Evolutionary conservation across 140 eudicot species (phyloP).

Genomic region (Bidens hawaiensis): DNA sequence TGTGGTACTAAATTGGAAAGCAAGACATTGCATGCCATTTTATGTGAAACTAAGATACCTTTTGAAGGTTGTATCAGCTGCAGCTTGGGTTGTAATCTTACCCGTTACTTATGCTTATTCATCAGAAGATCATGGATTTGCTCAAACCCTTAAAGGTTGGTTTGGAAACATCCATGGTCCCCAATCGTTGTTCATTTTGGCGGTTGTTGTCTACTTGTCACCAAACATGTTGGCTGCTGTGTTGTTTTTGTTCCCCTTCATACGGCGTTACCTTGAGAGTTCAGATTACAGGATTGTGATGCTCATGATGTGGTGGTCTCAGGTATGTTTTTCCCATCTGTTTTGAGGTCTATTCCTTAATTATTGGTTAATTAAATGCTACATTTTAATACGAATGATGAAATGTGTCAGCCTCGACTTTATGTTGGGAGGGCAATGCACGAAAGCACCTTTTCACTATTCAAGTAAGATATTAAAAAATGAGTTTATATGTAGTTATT

Average conservation of each 20-base stretch:
- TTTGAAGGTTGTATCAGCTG: slow-evolving; percentile 75
- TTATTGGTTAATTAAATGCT: slow-evolving; percentile 3
- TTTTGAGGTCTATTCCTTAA: neutral
- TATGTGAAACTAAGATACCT: slow-evolving; percentile 78
- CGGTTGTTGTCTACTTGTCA: slow-evolving; percentile 76
- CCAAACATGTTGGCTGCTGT: slow-evolving; percentile 80
- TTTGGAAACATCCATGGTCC: slow-evolving; percentile 62
- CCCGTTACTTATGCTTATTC: slow-evolving; percentile 89
- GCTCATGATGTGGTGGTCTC: slow-evolving; percentile 99
- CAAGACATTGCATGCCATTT: slow-evolving; percentile 75
- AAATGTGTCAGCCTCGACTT: slow-evolving; percentile 72
- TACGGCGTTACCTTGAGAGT: slow-evolving; percentile 78
- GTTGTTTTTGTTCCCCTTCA: slow-evolving; percentile 73
- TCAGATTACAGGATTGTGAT: slow-evolving; percentile 77
- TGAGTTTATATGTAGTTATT: neutral
- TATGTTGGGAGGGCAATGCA: slow-evolving; percentile 99
- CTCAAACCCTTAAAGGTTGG: slow-evolving; percentile 80
- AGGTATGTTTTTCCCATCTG: slow-evolving; percentile 36
- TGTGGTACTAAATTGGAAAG: slow-evolving; percentile 74
- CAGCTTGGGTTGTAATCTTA: slow-evolving; percentile 78
- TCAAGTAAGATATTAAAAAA: slow-evolving; percentile 53
- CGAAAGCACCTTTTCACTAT: slow-evolving; percentile 80
- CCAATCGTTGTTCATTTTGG: slow-evolving; percentile 66
- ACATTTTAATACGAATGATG: slow-evolving; percentile 1
- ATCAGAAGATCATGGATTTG: slow-evolving; percentile 74